These are phyloP conservation scores for Salvia splendens DNA, from an alignment of 257 asterid species.

Conservation along the genomic window DNA sequence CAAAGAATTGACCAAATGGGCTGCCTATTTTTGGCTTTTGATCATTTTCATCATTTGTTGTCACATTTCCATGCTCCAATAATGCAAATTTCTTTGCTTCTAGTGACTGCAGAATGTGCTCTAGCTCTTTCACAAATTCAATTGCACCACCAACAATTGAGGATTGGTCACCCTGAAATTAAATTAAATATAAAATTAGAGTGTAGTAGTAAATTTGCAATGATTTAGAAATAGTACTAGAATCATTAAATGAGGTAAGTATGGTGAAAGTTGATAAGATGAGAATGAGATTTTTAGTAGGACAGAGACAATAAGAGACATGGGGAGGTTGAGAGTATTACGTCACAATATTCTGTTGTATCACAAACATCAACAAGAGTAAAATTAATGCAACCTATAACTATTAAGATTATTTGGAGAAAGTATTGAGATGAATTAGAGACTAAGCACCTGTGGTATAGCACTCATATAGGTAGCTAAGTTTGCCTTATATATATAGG, in stretches of 20 bases:
- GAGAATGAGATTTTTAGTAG: slow-evolving; percentile 27
- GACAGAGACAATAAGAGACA: slow-evolving; percentile 41
- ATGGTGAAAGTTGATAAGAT: slow-evolving; percentile 10
- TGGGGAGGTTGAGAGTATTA: slow-evolving; percentile 26
- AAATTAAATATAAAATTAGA: no score
- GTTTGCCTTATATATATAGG: background rate
- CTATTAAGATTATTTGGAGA: background rate
- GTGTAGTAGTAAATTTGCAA: no score
- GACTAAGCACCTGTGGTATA: background rate
- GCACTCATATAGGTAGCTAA: background rate
- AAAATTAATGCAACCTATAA: slow-evolving; percentile 14
- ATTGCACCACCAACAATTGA: slow-evolving; percentile 97
- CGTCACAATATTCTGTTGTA: slow-evolving; percentile 38
- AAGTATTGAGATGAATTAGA: no score
- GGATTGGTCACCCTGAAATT: slow-evolving; percentile 85
- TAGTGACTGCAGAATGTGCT: slow-evolving; percentile 82
- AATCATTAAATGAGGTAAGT: slow-evolving; percentile 12
- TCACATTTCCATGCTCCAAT: slow-evolving; percentile 35
- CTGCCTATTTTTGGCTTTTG: background rate
- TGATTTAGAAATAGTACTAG: background rate
- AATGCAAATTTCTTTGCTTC: slow-evolving; percentile 63
- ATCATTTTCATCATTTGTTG: background rate
- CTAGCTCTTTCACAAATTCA: slow-evolving; percentile 89
- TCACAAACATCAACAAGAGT: slow-evolving; percentile 24
- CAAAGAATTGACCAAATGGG: slow-evolving; percentile 78